Evolutionary conservation across 1,284 basidiomycete genomes (phyloP), one percentile per base, ranked within the genome.

Genomic region (Anthracocystis walkeri): DNA sequence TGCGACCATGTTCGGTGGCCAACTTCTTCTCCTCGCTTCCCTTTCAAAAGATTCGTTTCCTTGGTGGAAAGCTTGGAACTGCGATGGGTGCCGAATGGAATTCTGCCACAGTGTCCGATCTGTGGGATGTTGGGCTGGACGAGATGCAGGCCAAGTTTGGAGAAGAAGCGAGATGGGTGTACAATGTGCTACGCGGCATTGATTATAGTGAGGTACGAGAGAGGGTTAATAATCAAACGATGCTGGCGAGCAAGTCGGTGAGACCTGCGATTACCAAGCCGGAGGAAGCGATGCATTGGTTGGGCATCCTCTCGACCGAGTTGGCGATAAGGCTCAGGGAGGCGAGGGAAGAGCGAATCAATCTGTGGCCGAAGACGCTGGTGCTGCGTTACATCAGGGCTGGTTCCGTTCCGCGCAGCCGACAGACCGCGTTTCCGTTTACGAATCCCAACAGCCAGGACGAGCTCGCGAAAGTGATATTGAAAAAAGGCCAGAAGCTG

Each of bases 31-130:
- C 70, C 16, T 66, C 72, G 7, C 63, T 82, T 23, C 79, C 81
- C 14, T 73, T 69, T 40, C 69, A 75, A 25, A 83, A 74, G 55
- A 97, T 99, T 81, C 90, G 97, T 7, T 94, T 94, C 78, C 87
- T 99, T 0, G 96, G 96, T 0, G 96, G 97, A 6, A 99, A 99
- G 86, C 89, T 99, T 0, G 96, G 97, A 1, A 89, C 90, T 52
- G 91, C 93, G 0, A 88, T 99, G 33, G 93, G 93, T 0, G 90
- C 91, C 64, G 92, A 94, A 82, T 98, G 93, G 82, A 94, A 90
- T 7, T 92, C 92, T 12, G 73, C 72, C 1, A 95, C 92, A 1
- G 94, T 98, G 1, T 91, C 91, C 0, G 95, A 98, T 82, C 87
- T 84, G 5, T 84, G 88, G 59, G 80, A 79, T 0, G 86, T 89